phyloP scores from a whole-genome alignment of 495 filamentous ascomycete species.

The Massariosphaeria phaeospora region DNA sequence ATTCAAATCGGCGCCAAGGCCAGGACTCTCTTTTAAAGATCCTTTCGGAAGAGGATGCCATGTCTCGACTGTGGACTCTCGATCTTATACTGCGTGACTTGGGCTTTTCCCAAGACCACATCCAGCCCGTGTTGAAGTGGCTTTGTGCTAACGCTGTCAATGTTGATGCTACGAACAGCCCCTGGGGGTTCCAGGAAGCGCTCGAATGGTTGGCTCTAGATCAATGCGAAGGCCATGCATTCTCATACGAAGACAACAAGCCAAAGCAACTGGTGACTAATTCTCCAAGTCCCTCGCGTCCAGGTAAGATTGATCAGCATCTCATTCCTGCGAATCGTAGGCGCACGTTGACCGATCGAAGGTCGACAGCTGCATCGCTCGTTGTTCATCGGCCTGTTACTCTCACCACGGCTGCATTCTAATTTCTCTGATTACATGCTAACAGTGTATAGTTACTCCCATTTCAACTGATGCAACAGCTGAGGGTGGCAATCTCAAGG shows the following conservation, averaged over 20 bases:
- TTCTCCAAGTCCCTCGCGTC: conserved; percentile 5
- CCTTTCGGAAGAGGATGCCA: conserved; percentile 61
- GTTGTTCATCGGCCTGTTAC: too few relatives aligned
- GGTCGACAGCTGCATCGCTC: too few relatives aligned
- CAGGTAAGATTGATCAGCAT: conserved; percentile 20
- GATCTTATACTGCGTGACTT: conserved; percentile 61
- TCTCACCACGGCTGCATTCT: background rate
- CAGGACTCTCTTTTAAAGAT: conserved; percentile 36
- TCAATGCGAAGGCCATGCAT: conserved; percentile 61
- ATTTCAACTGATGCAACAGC: background rate
- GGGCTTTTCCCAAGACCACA: conserved; percentile 59
- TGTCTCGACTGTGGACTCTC: conserved; percentile 73
- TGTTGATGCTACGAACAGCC: conserved; percentile 47
- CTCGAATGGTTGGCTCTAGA: conserved; percentile 80
- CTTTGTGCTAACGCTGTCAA: conserved; percentile 45
- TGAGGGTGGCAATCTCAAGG: background rate
- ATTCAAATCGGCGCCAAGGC: conserved; percentile 36
- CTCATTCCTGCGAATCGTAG: background rate
- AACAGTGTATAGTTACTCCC: conserved; percentile 3
- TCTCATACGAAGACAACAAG: conserved; percentile 56
- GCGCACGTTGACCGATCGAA: too few relatives aligned
- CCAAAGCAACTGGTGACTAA: conserved; percentile 37
- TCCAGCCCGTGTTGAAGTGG: conserved; percentile 61
- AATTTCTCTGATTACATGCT: background rate
- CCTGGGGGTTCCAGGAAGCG: conserved; percentile 83